Evolutionary conservation across 495 filamentous ascomycete genomes (phyloP).

Genomic region (Sordaria brevicollis): DNA sequence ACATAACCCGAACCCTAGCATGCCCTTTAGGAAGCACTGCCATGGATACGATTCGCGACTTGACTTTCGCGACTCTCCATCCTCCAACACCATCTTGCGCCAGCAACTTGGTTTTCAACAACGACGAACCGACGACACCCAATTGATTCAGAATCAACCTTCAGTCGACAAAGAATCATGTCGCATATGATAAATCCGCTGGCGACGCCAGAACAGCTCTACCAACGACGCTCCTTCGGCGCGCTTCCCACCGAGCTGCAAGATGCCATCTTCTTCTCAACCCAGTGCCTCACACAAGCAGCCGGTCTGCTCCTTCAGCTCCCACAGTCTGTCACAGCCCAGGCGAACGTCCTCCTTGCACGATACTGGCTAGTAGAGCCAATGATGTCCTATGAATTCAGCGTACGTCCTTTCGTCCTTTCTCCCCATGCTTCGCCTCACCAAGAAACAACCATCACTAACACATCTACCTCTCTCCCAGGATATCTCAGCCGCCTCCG

Average conservation of each 20-base stretch:
- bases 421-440: neutral
- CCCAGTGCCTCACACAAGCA: conserved; percentile 71
- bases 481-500: conserved; percentile 69
- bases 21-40: neutral
- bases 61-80: neutral
- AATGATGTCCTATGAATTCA: conserved; percentile 36
- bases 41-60: neutral
- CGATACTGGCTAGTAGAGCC: conserved; percentile 66
- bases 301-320: conserved; percentile 78
- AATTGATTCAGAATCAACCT: neutral
- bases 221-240: conserved; percentile 38
- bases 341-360: conserved; percentile 79
- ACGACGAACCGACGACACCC: neutral
- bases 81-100: neutral
- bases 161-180: conserved; percentile 21
- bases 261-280: conserved; percentile 54
- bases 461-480: conserved; percentile 22
- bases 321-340: conserved; percentile 81
- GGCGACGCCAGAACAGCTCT: conserved; percentile 72
- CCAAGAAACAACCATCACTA: neutral
- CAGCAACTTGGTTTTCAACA: neutral
- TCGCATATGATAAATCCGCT: conserved; percentile 69
- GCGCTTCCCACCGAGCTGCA: conserved; percentile 72
- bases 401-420: conserved; percentile 18
- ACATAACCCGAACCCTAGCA: neutral